Evolutionary conservation across 2,329 filamentous ascomycete genomes (phyloP), one percentile per base, ranked within the genome.

Genomic region (Colletotrichum sansevieriae): DNA sequence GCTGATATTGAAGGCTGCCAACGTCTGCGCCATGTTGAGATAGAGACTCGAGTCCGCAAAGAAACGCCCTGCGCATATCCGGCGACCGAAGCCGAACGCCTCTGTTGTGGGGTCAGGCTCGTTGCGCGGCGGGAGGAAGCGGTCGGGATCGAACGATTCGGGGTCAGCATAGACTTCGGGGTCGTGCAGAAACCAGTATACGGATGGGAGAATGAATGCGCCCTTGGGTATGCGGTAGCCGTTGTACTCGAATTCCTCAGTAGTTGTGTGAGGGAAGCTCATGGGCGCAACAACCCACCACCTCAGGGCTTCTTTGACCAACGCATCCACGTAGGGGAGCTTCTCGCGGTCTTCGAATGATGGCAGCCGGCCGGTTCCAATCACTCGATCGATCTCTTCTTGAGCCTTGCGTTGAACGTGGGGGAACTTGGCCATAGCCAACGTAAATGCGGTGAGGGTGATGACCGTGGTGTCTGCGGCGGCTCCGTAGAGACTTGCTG

Each of bases 121-220:
- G 0, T 75, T 73, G 1, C 74, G 68, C 6, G 75, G 73, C 6
- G 58, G 49, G 1, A 82, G 71, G 69, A 73, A 81, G 0, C 80
- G 73, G 1, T 77, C 75, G 0, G 79, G 80, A 29, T 78, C 71
- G 22, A 82, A 82, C 2, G 25, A 13, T 4, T 67, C 69, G 0
- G 79, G 79, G 10, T 78, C 58, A 0, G 86, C 82, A 75, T 94
- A 93, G 2, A 87, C 88, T 41, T 90, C 87, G 2, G 88, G 86
- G 73, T 94, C 91, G 76, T 93, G 91, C 25, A 90, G 85, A 15
- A 80, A 73, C 72, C 72, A 78, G 9, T 73, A 76, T 0, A 68
- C 58, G 1, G 75, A 52, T 1, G 78, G 77, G 43, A 78, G 10
- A 15, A 71, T 18, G 13, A 65, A 43, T 10, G 62, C 58, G 35